Evolutionary conservation across 2,329 filamentous ascomycete species (phyloP), one percentile per base, ranked within the genome.

Genomic region (Botrytis medusae): DNA sequence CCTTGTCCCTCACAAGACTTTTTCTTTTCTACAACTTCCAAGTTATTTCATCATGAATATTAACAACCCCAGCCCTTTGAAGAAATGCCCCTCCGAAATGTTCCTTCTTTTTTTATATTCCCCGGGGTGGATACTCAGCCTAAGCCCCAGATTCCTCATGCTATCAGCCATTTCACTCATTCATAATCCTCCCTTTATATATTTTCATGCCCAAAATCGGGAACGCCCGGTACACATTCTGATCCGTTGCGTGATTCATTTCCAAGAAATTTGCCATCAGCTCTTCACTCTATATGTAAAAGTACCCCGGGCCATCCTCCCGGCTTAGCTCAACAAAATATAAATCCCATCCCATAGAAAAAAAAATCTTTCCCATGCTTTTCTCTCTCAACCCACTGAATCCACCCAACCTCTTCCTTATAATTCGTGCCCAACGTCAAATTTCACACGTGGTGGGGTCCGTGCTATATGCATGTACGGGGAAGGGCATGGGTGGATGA

Each of bases 151-250:
- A 68, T 68, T 29, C 34, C 37, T 6, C 22, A 42, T 20, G 22
- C 37, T 32, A 63, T 44, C 42, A 68, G 64, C 14, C 57, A 20
- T 22, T 57, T n/a, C n/a, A 29, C 64, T 67, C 32, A 20, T 14
- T n/a, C 4, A n/a, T 29, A 22, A 54, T 54, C 46, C 34, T 29
- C 64, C 34, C 44, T 67, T n/a, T 12, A 54, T 67, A 51, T 57
- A 63, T 68, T 63, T 68, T 57, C 64, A 29, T 68, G 65, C 65
- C 65, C 48, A 57, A 68, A 68, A 37, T 57, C 48, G 65, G 65
- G 18, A 68, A 68, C 18, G 65, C n/a, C 48, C 65, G 65, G 48
- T 40, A 68, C 64, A 57, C 64, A 57, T 42, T 16, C 12, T 25
- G 63, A 25, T 29, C 44, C 6, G 51, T 54, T 54, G n/a, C 51